phyloP scores from a whole-genome alignment of 164 flowering plant genomes.

The Tetrastigma voinierianum region DNA sequence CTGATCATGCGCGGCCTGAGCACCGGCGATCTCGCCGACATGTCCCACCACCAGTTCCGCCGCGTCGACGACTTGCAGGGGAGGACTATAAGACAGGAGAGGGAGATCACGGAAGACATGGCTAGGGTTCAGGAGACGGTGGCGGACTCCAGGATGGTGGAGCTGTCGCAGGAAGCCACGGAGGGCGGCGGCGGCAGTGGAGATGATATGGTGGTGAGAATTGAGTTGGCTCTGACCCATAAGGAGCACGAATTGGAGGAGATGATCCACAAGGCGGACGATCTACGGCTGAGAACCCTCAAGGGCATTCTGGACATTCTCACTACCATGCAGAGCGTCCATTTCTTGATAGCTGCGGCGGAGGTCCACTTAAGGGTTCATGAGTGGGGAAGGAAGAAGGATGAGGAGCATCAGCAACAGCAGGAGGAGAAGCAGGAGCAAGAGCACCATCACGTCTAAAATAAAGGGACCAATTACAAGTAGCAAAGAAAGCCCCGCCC shows the following conservation, averaged over 20 bases:
- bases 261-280: conserved; percentile 47
- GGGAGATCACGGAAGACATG: conserved; percentile 41
- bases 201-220: conserved; percentile 15
- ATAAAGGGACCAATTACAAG: too few relatives aligned
- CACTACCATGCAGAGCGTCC: conserved; percentile 46
- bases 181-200: conserved; percentile 14
- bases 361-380: conserved; percentile 61
- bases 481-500: too few relatives aligned
- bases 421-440: too few relatives aligned
- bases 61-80: conserved; percentile 46
- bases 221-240: conserved; percentile 24
- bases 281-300: conserved; percentile 51
- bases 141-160: conserved; percentile 55
- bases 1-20: conserved; percentile 40
- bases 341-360: conserved; percentile 69
- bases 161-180: conserved; percentile 37
- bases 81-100: conserved; percentile 44
- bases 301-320: conserved; percentile 34
- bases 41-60: conserved; percentile 42
- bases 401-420: conserved; percentile 4
- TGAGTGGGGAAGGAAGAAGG: conserved; percentile 55
- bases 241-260: conserved; percentile 36
- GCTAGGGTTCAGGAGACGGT: conserved; percentile 57
- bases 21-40: conserved; percentile 43
- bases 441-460: too few relatives aligned